Evolutionary conservation across 140 eudicot genomes (phyloP).

Genomic region (Stevia rebaudiana): DNA sequence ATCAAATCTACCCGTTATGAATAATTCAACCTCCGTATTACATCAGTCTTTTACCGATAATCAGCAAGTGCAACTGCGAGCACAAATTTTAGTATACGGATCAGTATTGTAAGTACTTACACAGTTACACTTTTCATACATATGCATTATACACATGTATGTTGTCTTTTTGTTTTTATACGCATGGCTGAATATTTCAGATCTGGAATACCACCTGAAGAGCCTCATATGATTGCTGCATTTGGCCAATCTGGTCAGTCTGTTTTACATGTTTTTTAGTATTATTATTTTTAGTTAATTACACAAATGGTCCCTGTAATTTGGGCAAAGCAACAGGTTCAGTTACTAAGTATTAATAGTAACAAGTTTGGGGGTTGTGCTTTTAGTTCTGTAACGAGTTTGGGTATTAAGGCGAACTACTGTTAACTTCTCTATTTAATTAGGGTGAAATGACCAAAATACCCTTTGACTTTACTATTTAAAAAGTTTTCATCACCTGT

Average conservation of each 20-base stretch:
- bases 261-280: neutral
- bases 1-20: constrained; percentile 51
- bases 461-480: constrained; percentile 1
- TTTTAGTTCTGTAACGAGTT: no score
- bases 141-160: constrained; percentile 6
- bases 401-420: no score
- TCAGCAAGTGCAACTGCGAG: constrained; percentile 93
- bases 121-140: constrained; percentile 9
- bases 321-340: no score
- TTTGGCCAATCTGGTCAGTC: constrained; percentile 78
- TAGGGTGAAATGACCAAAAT: no score
- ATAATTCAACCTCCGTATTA: constrained; percentile 39
- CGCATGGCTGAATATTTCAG: constrained; percentile 38
- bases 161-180: constrained; percentile 3
- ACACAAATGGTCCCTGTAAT: no score
- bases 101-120: constrained; percentile 65
- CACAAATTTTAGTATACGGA: constrained; percentile 94
- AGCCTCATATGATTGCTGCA: constrained; percentile 87
- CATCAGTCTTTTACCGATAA: constrained; percentile 77
- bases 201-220: constrained; percentile 85
- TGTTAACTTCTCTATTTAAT: no score
- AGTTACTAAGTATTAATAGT: no score
- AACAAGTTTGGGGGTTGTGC: no score
- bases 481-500: neutral
- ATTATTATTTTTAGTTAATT: no score